Evolutionary conservation across 768 basidiomycete genomes (phyloP), one percentile per base, ranked within the genome.

Genomic region (Guyanaporus albipodus): DNA sequence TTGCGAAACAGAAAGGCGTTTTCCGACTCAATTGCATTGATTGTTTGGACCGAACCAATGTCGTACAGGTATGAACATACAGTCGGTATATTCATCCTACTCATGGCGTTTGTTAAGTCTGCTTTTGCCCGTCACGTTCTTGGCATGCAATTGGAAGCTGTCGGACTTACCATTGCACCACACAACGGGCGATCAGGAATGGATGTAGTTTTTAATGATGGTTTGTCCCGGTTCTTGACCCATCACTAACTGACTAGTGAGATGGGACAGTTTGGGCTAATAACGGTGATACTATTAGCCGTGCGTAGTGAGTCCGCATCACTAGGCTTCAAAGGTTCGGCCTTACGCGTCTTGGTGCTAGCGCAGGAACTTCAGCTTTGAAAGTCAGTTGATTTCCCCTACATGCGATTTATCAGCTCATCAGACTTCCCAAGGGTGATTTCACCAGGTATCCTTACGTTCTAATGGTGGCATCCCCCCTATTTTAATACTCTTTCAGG

Each of bases 1-100:
- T 94, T 64, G 85, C 89, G 6, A 77, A 81, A 58, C 94, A 98
- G 64, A 83, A 80, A 48, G 91, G 91, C 1, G 81, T 86, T 3
- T 96, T 89, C 67, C 80, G 94, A 4, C 79, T 92, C 19, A 97
- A 95, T 59, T 98, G 95, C 62, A 94, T 97, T 36, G 95, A 98
- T 61, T 95, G 93, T 58, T 70, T 97, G 33, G 95, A 98, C 61
- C 73, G 95, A 42, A 97, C 95, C 12, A 96, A 95, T 61, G 94
- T 96, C 19, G 90, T 96, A 8, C 85, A 91, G 76, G 91, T 84
- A 56, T 40, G 73, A 37, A 11, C 17, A 12, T 37, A 11, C 38
- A 18, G 11, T 32, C 27, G 19, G 17, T 42, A 18, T 44, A 42
- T 21, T 35, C 18, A 8, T 38, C 42, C 21, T 33, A 41, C 37